A percentile compares a stretch with the other conserved stretches of the same genome.
Evolutionary conservation across 1,139 yeast genomes (phyloP).

Genomic region (Blastobotrys aristatus): DNA sequence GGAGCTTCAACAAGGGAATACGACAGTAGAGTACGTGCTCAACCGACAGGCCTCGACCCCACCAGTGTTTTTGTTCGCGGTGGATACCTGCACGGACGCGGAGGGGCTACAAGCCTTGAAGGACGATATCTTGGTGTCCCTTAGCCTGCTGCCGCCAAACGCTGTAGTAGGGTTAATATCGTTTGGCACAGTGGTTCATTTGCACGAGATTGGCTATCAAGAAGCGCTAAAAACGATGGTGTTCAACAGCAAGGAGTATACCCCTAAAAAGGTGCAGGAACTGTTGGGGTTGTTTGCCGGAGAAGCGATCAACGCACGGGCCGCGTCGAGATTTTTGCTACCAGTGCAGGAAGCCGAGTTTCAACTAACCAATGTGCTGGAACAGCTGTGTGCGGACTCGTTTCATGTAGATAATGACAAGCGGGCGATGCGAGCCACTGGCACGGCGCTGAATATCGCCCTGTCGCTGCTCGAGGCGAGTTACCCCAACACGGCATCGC

Average conservation of each 20-base stretch:
- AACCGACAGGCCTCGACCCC: constrained; percentile 40
- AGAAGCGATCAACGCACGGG: constrained; percentile 17
- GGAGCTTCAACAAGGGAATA: constrained; percentile 38
- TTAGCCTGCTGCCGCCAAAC: constrained; percentile 56
- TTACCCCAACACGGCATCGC: constrained; percentile 51
- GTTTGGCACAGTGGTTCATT: constrained; percentile 59
- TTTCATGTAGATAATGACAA: constrained; percentile 46
- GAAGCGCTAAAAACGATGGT: constrained; percentile 36
- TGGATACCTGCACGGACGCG: constrained; percentile 57
- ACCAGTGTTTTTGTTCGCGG: constrained; percentile 55
- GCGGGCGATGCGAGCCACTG: constrained; percentile 58
- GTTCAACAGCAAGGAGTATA: constrained; percentile 63
- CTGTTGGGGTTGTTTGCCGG: constrained; percentile 45
- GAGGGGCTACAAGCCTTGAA: constrained; percentile 49
- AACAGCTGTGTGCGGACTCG: constrained; percentile 47
- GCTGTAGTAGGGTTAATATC: constrained; percentile 46
- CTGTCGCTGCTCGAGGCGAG: constrained; percentile 46
- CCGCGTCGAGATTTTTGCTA: constrained; percentile 29
- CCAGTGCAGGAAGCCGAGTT: constrained; percentile 48
- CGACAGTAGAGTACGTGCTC: constrained; percentile 60
- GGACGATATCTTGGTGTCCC: constrained; percentile 49
- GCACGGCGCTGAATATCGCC: constrained; percentile 63
- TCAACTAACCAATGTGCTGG: constrained; percentile 49
- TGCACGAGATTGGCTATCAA: constrained; percentile 48
- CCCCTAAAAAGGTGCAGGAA: constrained; percentile 47